These are phyloP conservation scores for Hebeloma cylindrosporum DNA, from an alignment of 768 basidiomycete genomes.

Conservation along the genomic window DNA sequence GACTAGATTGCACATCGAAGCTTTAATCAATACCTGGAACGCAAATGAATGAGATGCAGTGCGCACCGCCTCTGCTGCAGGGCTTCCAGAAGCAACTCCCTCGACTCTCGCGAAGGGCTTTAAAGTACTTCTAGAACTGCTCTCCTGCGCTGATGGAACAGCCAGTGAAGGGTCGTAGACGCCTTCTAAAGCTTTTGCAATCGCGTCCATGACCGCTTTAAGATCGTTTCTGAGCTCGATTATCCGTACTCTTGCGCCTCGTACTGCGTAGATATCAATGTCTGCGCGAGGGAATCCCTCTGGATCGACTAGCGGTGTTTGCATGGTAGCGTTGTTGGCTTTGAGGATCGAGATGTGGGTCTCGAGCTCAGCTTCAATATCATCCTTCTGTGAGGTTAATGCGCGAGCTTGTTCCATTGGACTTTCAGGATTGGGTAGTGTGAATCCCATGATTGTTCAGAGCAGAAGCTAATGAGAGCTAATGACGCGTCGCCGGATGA, in stretches of 20 bases:
- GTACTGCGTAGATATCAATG: constrained; percentile 80
- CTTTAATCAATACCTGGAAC: background rate
- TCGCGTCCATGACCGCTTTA: constrained; percentile 57
- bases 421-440: constrained; percentile 42
- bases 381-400: constrained; percentile 68
- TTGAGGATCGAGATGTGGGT: constrained; percentile 61
- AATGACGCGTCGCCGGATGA: no score
- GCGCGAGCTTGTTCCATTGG: constrained; percentile 58
- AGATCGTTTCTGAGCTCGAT: constrained; percentile 83
- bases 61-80: constrained; percentile 77
- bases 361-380: constrained; percentile 71
- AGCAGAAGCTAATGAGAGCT: background rate
- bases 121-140: no score
- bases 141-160: constrained; percentile 18
- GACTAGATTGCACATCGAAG: constrained; percentile 45
- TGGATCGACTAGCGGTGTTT: constrained; percentile 74
- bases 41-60: background rate
- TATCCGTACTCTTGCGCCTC: constrained; percentile 73
- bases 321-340: constrained; percentile 62
- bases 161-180: constrained; percentile 57
- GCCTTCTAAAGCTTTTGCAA: constrained; percentile 65
- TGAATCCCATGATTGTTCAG: constrained; percentile 42
- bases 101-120: constrained; percentile 81
- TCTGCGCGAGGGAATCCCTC: constrained; percentile 91
- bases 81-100: constrained; percentile 75